These are phyloP conservation scores for Suillus subaureus DNA, from an alignment of 768 basidiomycete species.

Conservation along the genomic window DNA sequence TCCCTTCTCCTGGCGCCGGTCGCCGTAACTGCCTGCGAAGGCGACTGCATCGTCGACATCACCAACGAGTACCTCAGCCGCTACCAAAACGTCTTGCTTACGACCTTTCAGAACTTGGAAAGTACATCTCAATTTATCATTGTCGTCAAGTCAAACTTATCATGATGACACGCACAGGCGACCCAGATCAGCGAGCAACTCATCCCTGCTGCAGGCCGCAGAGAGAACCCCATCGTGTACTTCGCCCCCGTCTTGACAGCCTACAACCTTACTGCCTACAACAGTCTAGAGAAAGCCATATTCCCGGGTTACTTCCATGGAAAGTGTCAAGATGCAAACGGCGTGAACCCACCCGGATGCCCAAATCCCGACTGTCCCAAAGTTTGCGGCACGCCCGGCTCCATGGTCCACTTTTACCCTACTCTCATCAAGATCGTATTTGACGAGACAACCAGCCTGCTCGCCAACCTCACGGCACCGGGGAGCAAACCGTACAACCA, in stretches of 20 bases:
- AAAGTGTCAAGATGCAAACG: conserved; percentile 59
- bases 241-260: conserved; percentile 49
- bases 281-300: conserved; percentile 53
- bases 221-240: conserved; percentile 33
- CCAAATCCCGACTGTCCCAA: conserved; percentile 80
- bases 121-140: conserved; percentile 19
- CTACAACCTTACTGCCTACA: conserved; percentile 48
- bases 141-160: conserved; percentile 7
- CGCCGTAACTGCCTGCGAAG: conserved; percentile 63
- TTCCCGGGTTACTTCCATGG: conserved; percentile 78
- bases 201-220: conserved; percentile 30
- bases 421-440: conserved; percentile 52
- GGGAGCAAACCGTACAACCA: conserved; percentile 43
- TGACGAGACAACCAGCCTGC: conserved; percentile 39
- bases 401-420: conserved; percentile 68
- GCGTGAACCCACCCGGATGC: conserved; percentile 66
- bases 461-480: conserved; percentile 39
- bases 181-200: conserved; percentile 35
- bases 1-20: conserved; percentile 34
- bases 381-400: conserved; percentile 83
- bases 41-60: conserved; percentile 63
- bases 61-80: conserved; percentile 56
- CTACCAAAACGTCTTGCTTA: conserved; percentile 46
- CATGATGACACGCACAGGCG: conserved; percentile 29
- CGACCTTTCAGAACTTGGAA: conserved; percentile 46